Conservation (phyloP, 2,329 filamentous ascomycete genomes). For the Passalora sequoiae region DNA sequence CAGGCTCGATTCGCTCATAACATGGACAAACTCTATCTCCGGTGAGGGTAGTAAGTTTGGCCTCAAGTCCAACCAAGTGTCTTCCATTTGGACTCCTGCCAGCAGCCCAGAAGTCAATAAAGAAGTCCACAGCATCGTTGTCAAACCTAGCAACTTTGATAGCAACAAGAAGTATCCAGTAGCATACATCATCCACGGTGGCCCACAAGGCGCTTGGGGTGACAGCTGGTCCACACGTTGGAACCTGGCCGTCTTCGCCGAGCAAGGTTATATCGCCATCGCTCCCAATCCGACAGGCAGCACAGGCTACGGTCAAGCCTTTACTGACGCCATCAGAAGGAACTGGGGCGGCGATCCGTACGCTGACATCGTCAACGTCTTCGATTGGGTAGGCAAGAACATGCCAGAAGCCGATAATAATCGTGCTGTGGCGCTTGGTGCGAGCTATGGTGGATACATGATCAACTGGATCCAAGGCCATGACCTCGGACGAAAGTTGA, state of each 20-base stretch:
- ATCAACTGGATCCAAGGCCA: conserved; percentile 77
- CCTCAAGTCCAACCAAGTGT: conserved; percentile 57
- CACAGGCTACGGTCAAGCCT: conserved; percentile 30
- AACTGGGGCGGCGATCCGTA: conserved; percentile 87
- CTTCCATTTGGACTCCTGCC: conserved; percentile 65
- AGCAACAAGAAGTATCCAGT: conserved; percentile 28
- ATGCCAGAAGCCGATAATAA: conserved; percentile 64
- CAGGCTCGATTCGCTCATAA: conserved; percentile 27
- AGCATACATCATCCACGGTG: conserved; percentile 32
- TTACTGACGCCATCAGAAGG: conserved; percentile 57
- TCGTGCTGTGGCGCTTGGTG: conserved; percentile 67
- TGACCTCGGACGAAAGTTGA: conserved; percentile 76
- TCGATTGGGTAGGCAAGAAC: conserved; percentile 65
- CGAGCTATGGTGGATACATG: conserved; percentile 72
- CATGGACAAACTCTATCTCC: conserved; percentile 50
- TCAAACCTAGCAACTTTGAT: conserved; percentile 29
- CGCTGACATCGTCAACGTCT: conserved; percentile 70
- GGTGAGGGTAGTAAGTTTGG: conserved; percentile 63
- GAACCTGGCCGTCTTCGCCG: conserved; percentile 31
- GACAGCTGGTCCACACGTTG: conserved; percentile 31
- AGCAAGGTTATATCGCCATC: conserved; percentile 31
- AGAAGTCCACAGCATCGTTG: conserved; percentile 56
- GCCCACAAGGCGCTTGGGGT: conserved; percentile 29
- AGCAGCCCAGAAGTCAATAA: conserved; percentile 49
- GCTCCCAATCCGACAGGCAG: conserved; percentile 29